phyloP scores from a whole-genome alignment of 345 rosid genomes.

The Cardiospermum halicacabum region DNA sequence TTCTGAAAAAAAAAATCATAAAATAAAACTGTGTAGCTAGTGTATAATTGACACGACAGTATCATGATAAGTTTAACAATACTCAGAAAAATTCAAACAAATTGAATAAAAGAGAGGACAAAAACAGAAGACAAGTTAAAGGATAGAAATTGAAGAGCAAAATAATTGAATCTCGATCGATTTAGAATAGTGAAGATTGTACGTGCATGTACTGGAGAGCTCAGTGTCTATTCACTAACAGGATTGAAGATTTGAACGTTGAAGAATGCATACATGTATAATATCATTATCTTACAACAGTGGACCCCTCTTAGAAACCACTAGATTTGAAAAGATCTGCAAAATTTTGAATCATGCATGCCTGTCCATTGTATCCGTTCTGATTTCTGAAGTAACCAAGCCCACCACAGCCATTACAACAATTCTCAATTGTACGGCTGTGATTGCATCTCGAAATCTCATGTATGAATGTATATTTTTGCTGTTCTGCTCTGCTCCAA shows the following conservation, averaged over 20 bases:
- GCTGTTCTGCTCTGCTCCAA: too few species aligned
- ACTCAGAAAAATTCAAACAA: not conserved
- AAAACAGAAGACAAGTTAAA: not conserved
- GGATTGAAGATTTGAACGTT: not conserved
- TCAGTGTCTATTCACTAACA: not conserved
- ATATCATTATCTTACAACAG: not conserved
- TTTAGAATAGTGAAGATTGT: not conserved
- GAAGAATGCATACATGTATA: not conserved
- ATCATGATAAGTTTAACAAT: conserved; percentile 10
- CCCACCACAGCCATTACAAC: not conserved
- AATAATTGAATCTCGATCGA: not conserved
- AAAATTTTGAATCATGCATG: not conserved
- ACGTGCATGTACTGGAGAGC: not conserved
- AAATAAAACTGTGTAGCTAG: too few species aligned
- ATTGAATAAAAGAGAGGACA: not conserved
- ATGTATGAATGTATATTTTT: not conserved
- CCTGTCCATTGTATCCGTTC: conserved; percentile 12
- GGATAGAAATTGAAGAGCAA: not conserved
- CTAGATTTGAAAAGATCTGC: conserved; percentile 5
- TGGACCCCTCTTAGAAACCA: not conserved
- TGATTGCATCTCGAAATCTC: not conserved
- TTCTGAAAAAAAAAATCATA: too few species aligned
- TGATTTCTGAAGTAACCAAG: not conserved
- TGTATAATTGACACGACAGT: conserved; percentile 7
- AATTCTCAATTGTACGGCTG: not conserved